Base-by-base conservation (phyloP, 352 stramenopile species). In the Phytophthora fragariaefolia region DNA sequence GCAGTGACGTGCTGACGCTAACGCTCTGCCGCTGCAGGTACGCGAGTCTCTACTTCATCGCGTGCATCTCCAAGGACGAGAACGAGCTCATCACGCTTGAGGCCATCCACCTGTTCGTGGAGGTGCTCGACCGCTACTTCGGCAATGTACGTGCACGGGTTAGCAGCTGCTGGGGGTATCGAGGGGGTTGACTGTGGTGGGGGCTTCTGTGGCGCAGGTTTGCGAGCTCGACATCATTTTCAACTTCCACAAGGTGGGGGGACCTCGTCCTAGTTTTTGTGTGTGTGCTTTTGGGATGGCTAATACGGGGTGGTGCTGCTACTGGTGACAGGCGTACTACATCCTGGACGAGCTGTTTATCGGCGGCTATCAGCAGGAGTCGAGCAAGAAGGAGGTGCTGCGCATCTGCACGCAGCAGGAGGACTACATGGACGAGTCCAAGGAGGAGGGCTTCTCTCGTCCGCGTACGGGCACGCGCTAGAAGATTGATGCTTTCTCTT, bases 281-380 rank as follows among this genome's bases (percentile, higher is more conserved):
- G 24, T 49, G 5, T 58, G 24, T 17, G 7, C n/a, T n/a, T n/a
- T n/a, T n/a, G n/a, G n/a, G n/a, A n/a, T n/a, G 22, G 8, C 26
- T 47, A 24, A 34, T 53, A 20, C 6, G 34, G 23, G 18, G 17
- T 64, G 20, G 8, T 10, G 32, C 26, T 20, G n/a, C n/a, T n/a
- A n/a, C n/a, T n/a, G n/a, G n/a, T 52, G 17, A 17, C 57, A 90
- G 82, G 98, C 98, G 18, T 99, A 99, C 80, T 98, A 98, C 76
- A 99, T 99, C 76, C 85, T 99, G 49, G 98, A 99, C 83, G 98
- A 99, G 85, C 92, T 99, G 51, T 98, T 99, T 74, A 93, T 99
- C 60, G 97, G 96, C 51, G 98, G 98, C 38, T 93, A 99, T 69
- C 91, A 99, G 65, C 88, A 99, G 78, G 97, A 99, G 80, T 91